Base-by-base conservation (phyloP, 2,329 filamentous ascomycete species). In the Botryotinia convoluta region DNA sequence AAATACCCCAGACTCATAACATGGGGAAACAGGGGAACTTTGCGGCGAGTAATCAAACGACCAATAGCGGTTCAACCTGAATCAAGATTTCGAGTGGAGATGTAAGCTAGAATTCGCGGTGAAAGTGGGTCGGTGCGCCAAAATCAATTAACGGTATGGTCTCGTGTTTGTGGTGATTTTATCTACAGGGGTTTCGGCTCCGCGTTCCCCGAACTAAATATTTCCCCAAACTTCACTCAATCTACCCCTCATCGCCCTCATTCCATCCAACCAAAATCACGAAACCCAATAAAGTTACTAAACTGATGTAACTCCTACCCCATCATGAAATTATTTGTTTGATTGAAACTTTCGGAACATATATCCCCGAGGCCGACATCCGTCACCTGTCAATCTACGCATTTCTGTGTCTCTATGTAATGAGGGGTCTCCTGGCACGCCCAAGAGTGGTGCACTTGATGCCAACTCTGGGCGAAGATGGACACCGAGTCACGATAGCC, bases 121-220 rank as follows among this genome's bases (percentile, higher is more conserved):
- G 42, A n/a, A 14, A 35, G 42, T 70, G 51, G 68, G 57, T 60
- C 61, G 54, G 57, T 37, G 29, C 54, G 59, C 35, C 61, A 10
- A 26, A 18, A 18, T 35, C 12, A 26, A 29, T 12, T 12, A 29
- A 9, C 10, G 2, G n/a, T 26, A 42, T 39, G 37, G 32, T 37
- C n/a, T 29, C 37, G 37, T 63, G 37, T 37, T 65, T 65, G 32
- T 48, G 7, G 35, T 48, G 3, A 18, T 65, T 63, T 26, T 4
- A 35, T 3, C 14, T n/a, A n/a, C 60, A 57, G 37, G 70, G 70
- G 35, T 59, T 22, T 72, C 61, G 70, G 61, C 59, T 61, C 32
- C 59, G 35, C 7, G 35, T 61, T 61, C 59, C 32, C 70, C 70
- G 70, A 67, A 39, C 22, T 12, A 48, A 45, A 45, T 4, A 45